phyloP scores from a whole-genome alignment of 441 rosid genomes.

The Syzygium syzygioides region DNA sequence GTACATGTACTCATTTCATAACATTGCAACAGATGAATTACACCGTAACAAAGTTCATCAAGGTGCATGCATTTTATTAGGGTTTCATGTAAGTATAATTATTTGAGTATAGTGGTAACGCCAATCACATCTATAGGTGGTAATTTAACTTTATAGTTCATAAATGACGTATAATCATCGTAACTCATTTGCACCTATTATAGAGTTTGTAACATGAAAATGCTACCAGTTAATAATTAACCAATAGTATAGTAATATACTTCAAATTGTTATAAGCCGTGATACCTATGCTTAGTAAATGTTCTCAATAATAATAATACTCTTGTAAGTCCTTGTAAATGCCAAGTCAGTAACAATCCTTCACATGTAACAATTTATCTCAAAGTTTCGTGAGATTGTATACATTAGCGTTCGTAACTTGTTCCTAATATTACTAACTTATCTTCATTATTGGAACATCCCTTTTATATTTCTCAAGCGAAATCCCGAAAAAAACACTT shows the following conservation, averaged over 20 bases:
- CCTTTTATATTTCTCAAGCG: neutral
- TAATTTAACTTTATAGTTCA: neutral
- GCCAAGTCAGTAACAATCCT: neutral
- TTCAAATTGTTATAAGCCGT: neutral
- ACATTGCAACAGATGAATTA: neutral
- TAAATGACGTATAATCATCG: neutral
- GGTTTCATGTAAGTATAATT: neutral
- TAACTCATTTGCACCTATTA: neutral
- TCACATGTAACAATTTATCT: neutral
- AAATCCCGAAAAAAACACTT: neutral
- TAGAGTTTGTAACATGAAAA: neutral
- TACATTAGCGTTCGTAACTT: neutral
- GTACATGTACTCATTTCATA: neutral
- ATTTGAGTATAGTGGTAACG: neutral
- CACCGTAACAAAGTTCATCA: neutral
- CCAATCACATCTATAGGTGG: neutral
- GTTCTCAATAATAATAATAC: neutral
- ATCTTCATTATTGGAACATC: neutral
- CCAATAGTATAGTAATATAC: neutral
- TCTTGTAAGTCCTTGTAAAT: neutral
- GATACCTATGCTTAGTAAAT: neutral
- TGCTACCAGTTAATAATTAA: neutral
- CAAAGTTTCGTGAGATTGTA: neutral
- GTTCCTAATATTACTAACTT: neutral
- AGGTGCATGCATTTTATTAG: neutral